These are phyloP conservation scores for Inosperma sp. DNA, from an alignment of 768 basidiomycete genomes.

Conservation along the genomic window DNA sequence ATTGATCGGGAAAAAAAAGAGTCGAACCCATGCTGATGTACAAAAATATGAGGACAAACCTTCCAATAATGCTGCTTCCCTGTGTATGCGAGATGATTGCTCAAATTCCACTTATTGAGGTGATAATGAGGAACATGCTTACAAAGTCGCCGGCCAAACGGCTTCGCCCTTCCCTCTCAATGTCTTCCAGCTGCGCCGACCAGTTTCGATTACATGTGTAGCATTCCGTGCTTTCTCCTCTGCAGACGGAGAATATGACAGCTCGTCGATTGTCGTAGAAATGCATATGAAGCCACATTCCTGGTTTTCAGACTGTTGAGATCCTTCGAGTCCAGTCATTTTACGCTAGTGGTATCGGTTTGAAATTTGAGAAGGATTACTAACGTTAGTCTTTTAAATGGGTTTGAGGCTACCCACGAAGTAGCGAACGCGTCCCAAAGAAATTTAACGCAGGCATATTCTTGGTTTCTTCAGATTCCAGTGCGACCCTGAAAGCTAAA, in stretches of 20 bases:
- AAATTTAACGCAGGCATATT: too few species aligned
- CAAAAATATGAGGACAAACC: constrained; percentile 34
- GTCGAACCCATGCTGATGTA: not conserved
- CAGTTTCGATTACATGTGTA: constrained; percentile 55
- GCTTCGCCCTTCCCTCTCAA: constrained; percentile 63
- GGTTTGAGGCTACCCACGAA: too few species aligned
- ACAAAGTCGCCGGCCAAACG: constrained; percentile 71
- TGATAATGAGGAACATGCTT: constrained; percentile 11
- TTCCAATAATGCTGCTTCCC: constrained; percentile 66
- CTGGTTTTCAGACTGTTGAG: constrained; percentile 20
- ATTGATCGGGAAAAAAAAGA: not conserved
- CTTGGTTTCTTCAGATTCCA: too few species aligned
- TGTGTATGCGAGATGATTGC: constrained; percentile 8
- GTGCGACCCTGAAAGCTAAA: too few species aligned
- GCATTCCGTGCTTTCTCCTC: constrained; percentile 44
- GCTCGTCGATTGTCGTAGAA: constrained; percentile 38
- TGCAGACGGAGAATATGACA: constrained; percentile 38
- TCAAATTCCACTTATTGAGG: not conserved
- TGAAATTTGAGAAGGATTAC: too few species aligned
- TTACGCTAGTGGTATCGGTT: too few species aligned
- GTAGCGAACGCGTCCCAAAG: too few species aligned
- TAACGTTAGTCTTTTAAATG: too few species aligned
- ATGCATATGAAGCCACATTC: constrained; percentile 28
- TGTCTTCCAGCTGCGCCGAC: constrained; percentile 70
- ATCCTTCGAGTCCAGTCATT: constrained; percentile 36